Conservation (phyloP, 2,329 filamentous ascomycete genomes). For the Calonectria ilicicola region DNA sequence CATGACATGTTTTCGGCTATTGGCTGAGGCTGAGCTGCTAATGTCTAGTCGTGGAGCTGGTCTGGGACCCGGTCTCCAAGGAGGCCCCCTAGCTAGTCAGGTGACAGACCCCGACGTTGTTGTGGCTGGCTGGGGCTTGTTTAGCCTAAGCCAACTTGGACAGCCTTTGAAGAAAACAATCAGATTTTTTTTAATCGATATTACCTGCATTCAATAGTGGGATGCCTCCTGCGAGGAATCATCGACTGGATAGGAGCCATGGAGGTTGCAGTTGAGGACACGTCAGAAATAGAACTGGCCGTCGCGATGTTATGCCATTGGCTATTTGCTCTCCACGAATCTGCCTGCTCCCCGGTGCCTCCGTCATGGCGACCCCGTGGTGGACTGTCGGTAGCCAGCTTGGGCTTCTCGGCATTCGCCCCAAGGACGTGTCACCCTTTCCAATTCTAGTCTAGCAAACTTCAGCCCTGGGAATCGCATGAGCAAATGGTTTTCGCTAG, state of each 20-base stretch:
- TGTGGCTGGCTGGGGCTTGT: background rate
- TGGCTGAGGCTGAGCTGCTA: background rate
- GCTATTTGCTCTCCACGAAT: background rate
- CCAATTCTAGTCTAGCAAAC: background rate
- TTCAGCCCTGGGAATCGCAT: background rate
- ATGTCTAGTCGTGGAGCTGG: background rate
- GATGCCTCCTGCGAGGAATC: background rate
- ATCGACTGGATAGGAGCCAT: background rate
- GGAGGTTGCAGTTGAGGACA: background rate
- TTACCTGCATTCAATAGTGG: background rate
- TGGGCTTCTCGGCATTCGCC: background rate
- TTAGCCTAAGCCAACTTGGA: background rate
- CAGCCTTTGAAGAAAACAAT: too few species aligned
- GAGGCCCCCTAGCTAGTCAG: background rate
- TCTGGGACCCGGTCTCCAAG: background rate
- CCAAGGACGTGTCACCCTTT: background rate
- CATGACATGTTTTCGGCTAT: slow-evolving; percentile 3
- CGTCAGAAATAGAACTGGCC: background rate
- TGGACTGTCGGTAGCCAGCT: background rate
- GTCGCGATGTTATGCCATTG: background rate
- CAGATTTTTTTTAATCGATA: too few species aligned
- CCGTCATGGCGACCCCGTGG: background rate
- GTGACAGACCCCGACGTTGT: background rate
- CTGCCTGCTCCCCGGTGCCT: background rate
- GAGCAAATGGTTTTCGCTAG: background rate